Conservation (phyloP, 345 rosid genomes). For the Noccaea caerulescens region DNA sequence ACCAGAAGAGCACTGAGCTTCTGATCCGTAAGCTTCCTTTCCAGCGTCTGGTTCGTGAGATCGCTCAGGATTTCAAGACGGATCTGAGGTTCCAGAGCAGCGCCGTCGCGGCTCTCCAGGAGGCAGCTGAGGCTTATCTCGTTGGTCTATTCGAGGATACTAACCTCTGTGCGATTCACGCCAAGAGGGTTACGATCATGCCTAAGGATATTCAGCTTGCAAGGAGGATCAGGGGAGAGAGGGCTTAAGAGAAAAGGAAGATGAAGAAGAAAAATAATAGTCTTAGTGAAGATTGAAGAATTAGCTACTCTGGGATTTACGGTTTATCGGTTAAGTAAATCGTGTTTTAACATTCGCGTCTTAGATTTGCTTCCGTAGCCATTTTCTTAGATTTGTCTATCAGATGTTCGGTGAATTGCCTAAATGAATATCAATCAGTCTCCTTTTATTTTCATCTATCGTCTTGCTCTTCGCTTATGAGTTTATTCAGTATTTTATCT, state of each 20-base stretch:
- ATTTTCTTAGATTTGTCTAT: not conserved
- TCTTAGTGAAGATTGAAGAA: not conserved
- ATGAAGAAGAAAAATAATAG: not conserved
- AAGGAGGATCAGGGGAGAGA: conserved; percentile 63
- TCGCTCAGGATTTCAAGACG: conserved; percentile 70
- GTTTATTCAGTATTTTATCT: no score
- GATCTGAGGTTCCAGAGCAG: conserved; percentile 68
- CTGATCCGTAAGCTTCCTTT: conserved; percentile 38
- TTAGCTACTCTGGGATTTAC: not conserved
- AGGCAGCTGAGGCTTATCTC: conserved; percentile 59
- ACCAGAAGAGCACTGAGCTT: conserved; percentile 41
- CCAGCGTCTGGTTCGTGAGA: conserved; percentile 55
- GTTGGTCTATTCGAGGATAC: conserved; percentile 65
- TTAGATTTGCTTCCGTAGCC: not conserved
- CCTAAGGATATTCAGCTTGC: conserved; percentile 67
- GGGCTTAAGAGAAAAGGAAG: conserved; percentile 43
- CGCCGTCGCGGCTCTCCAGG: conserved; percentile 64
- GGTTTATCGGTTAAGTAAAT: conserved; percentile 4
- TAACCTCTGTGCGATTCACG: conserved; percentile 63
- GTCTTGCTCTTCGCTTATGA: no score
- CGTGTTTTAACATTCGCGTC: not conserved
- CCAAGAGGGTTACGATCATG: conserved; percentile 67
- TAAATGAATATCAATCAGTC: not conserved
- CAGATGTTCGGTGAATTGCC: not conserved
- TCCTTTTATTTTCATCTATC: not conserved